phyloP scores from a whole-genome alignment of 2,329 filamentous ascomycete species.

The Hymenoscyphus repandus region DNA sequence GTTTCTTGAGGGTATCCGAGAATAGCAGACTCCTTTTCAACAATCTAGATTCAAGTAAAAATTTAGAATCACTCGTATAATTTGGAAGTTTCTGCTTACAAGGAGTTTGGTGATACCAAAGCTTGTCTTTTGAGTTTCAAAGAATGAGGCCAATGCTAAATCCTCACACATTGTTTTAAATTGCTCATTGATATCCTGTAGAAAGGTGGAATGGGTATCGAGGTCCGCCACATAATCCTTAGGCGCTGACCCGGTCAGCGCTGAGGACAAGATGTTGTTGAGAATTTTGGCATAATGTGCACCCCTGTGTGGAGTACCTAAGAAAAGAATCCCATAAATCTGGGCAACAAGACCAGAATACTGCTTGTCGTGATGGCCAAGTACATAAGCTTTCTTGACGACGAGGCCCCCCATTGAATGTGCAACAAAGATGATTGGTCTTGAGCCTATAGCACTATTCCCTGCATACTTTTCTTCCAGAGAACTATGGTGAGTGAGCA shows the following conservation, averaged over 20 bases:
- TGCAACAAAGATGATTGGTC: constrained; percentile 30
- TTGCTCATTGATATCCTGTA: constrained; percentile 38
- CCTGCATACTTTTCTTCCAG: neutral
- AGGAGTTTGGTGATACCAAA: constrained; percentile 22
- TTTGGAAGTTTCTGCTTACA: neutral
- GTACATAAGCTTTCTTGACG: constrained; percentile 33
- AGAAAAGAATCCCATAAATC: constrained; percentile 31
- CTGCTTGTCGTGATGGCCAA: constrained; percentile 21
- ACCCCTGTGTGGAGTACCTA: constrained; percentile 34
- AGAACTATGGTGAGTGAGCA: neutral
- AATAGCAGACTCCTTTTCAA: constrained; percentile 28
- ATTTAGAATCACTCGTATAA: neutral
- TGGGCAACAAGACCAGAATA: constrained; percentile 23
- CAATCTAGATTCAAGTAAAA: constrained; percentile 15
- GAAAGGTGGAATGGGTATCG: constrained; percentile 30
- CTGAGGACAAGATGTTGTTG: constrained; percentile 23
- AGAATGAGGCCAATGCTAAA: constrained; percentile 40
- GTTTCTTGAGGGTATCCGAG: constrained; percentile 29
- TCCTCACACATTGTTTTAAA: constrained; percentile 36
- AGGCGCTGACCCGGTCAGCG: neutral
- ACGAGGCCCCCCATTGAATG: constrained; percentile 38
- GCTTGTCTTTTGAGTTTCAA: constrained; percentile 36
- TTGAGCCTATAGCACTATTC: neutral
- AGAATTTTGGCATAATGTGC: constrained; percentile 28
- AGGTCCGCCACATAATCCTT: constrained; percentile 38